These are phyloP conservation scores for Oryza nivara DNA, from an alignment of 176 grass and related monocot genomes.

Conservation along the genomic window DNA sequence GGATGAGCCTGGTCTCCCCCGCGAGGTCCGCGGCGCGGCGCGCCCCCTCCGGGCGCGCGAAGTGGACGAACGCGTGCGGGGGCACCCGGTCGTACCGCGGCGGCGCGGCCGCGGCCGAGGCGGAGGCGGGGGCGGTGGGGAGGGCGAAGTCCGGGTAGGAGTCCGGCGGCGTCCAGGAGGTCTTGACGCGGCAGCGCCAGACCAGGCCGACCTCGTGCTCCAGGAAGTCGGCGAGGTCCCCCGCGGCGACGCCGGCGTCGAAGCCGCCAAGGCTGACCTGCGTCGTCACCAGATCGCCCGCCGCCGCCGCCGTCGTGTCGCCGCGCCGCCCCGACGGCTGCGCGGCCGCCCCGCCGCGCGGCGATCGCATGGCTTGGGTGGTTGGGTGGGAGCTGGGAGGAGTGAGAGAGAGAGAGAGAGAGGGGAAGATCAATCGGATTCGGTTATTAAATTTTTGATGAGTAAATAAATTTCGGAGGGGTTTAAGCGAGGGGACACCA, in stretches of 20 bases:
- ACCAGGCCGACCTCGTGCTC: slow-evolving; percentile 67
- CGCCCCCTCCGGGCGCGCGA: slow-evolving; percentile 57
- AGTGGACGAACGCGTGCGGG: slow-evolving; percentile 91
- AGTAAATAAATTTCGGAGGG: neutral
- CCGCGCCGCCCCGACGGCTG: slow-evolving; percentile 20
- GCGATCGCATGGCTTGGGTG: neutral
- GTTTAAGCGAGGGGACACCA: neutral
- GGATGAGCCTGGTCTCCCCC: slow-evolving; percentile 55
- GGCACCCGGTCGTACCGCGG: slow-evolving; percentile 58
- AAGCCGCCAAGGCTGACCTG: slow-evolving; percentile 83
- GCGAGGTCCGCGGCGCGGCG: slow-evolving; percentile 57
- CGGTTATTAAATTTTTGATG: neutral
- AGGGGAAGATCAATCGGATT: neutral
- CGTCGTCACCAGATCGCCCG: slow-evolving; percentile 50
- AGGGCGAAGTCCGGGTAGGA: slow-evolving; percentile 61
- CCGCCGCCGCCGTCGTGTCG: neutral
- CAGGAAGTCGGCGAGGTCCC: slow-evolving; percentile 59
- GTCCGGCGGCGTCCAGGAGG: slow-evolving; percentile 71
- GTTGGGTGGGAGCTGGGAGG: neutral
- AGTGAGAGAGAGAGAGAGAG: too few species aligned
- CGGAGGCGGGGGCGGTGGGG: neutral
- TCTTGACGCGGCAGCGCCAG: slow-evolving; percentile 94
- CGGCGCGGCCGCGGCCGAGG: slow-evolving; percentile 1
- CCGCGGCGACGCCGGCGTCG: slow-evolving; percentile 46
- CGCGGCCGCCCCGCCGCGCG: too few species aligned